Conservation (phyloP, 768 basidiomycete genomes). For the Xerocomellus amylosporus region DNA sequence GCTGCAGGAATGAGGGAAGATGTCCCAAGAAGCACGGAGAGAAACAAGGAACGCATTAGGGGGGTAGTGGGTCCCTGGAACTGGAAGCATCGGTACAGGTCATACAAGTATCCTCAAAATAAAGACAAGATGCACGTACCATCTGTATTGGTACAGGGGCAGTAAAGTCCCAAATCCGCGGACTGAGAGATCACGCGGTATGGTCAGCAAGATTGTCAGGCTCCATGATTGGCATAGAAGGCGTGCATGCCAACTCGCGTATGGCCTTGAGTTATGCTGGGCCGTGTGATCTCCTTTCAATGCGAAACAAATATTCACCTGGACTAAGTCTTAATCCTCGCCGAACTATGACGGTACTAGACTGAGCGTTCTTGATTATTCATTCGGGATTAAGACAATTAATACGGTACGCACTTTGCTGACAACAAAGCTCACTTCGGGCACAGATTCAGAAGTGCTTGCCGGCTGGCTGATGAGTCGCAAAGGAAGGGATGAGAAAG, state of each 20-base stretch:
- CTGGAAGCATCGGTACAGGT: not conserved
- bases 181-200: not conserved
- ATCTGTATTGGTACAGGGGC: not conserved
- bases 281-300: too few species aligned
- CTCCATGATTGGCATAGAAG: not conserved
- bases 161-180: not conserved
- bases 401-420: conserved; percentile 1
- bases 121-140: conserved; percentile 1
- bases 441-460: not conserved
- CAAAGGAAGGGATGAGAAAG: conserved; percentile 1
- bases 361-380: not conserved
- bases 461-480: too few species aligned
- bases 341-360: not conserved
- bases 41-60: conserved; percentile 6
- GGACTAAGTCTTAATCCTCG: not conserved
- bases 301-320: conserved; percentile 15
- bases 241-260: too few species aligned
- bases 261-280: too few species aligned
- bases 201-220: conserved; percentile 5
- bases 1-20: conserved; percentile 14
- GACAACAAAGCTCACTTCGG: not conserved
- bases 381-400: not conserved
- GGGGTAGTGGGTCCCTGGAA: not conserved
- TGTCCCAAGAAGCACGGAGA: conserved; percentile 12
- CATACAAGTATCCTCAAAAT: not conserved